Conservation (phyloP, 331 rosid genomes). For the Erythrophleum ivorense region DNA sequence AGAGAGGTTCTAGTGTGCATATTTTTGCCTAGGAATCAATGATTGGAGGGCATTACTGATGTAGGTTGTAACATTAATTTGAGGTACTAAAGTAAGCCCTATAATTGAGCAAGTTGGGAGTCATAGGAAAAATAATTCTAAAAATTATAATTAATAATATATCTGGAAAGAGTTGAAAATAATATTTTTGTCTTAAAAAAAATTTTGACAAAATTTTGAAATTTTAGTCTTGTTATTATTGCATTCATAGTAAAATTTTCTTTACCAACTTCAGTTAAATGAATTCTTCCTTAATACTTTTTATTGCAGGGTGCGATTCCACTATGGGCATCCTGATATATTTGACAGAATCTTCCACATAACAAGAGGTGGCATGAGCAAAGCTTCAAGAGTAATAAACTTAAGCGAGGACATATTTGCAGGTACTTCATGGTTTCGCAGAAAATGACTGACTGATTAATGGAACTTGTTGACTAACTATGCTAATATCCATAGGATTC, state of each 20-base stretch:
- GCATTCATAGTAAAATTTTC: conserved; percentile 7
- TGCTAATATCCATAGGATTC: conserved; percentile 59
- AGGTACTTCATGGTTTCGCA: conserved; percentile 59
- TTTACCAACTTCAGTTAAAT: conserved; percentile 16
- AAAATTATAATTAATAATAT: not conserved
- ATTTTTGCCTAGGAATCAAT: not conserved
- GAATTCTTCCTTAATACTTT: not conserved
- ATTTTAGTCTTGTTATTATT: not conserved
- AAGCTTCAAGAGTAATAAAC: conserved; percentile 90
- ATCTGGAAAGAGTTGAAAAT: not conserved
- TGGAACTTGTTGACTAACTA: conserved; percentile 41
- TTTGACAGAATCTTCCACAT: conserved; percentile 97
- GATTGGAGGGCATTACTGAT: not conserved
- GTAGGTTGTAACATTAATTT: not conserved
- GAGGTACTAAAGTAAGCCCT: not conserved
- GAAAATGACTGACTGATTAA: conserved; percentile 29
- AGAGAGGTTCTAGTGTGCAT: not conserved
- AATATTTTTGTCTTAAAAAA: not conserved
- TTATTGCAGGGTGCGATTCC: conserved; percentile 90
- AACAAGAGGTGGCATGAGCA: conserved; percentile 99
- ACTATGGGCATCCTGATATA: conserved; percentile 99
- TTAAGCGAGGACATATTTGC: conserved; percentile 94
- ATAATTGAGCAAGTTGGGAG: not conserved
- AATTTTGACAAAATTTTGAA: not conserved
- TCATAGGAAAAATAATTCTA: not conserved